Percentiles rank a stretch among this genome's conserved stretches.
Evolutionary conservation across 2,329 filamentous ascomycete genomes (phyloP).

Genomic region (Ceratocystis variospora): DNA sequence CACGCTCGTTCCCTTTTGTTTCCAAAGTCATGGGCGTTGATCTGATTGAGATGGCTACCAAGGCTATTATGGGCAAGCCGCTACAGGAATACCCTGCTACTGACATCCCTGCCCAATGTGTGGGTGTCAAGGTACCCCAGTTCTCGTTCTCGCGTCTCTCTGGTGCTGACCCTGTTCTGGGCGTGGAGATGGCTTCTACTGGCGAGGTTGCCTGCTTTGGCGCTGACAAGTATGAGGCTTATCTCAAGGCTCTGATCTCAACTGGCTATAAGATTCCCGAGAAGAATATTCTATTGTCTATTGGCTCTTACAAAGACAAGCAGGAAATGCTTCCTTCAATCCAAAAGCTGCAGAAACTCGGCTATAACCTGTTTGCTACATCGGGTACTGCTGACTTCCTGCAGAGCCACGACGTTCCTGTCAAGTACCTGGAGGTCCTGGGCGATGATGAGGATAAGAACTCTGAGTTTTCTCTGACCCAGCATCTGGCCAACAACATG

Average conservation of each 20-base stretch:
- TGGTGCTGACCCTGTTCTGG: conserved; percentile 87
- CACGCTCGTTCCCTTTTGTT: conserved; percentile 92
- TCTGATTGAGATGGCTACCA: conserved; percentile 95
- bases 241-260: conserved; percentile 87
- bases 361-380: conserved; percentile 91
- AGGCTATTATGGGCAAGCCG: conserved; percentile 79
- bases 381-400: conserved; percentile 94
- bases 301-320: conserved; percentile 97
- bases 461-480: conserved; percentile 90
- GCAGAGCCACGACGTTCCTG: conserved; percentile 78
- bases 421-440: conserved; percentile 86
- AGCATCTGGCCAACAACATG: conserved; percentile 92
- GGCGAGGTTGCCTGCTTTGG: conserved; percentile 97
- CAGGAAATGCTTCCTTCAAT: conserved; percentile 91
- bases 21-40: conserved; percentile 98
- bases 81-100: conserved; percentile 70
- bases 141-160: conserved; percentile 98
- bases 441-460: conserved; percentile 70
- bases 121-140: conserved; percentile 95
- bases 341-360: conserved; percentile 73
- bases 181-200: conserved; percentile 98
- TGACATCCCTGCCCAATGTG: conserved; percentile 63
- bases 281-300: conserved; percentile 87
- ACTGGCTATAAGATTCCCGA: conserved; percentile 95
- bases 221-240: conserved; percentile 90